Evolutionary conservation across 1,284 basidiomycete genomes (phyloP), one percentile per base, ranked within the genome.

Genomic region (Phylloboletellus chloephorus): DNA sequence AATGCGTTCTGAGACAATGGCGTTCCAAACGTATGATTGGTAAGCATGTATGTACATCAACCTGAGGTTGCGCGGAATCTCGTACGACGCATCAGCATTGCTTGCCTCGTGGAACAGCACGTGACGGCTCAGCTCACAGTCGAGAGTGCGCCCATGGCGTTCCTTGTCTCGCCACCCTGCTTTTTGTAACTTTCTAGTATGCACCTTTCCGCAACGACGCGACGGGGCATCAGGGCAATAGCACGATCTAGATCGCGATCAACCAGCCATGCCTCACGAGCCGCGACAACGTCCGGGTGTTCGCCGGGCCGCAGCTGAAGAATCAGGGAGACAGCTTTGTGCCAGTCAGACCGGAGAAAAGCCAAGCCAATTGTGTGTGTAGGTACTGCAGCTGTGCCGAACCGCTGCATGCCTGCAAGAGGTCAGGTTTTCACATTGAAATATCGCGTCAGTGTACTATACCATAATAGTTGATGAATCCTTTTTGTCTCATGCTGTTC

Each of bases 381-480:
- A 2, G 95, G 92, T 20, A 98, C 84, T 9, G 90, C 82, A 6
- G 95, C 92, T 1, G 95, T 98, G 22, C 96, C 96, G 64, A 99
- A 99, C 12, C 96, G 83, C 61, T 99, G 96, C 95, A 98, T 97
- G 28, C 93, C 88, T 91, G 39, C 17, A 30, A 42, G 39, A 9
- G 41, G 38, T 63, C 34, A 61, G 32, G 8, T 22, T 26, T n/a
- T 43, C 23, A 22, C 15, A 16, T 17, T 12, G 8, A 38, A 21
- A 34, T 10, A 41, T 26, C 13, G 25, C 31, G 12, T 41, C 16
- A 22, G 11, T 16, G 31, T 19, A 44, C 59, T 29, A 31, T 66
- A 87, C 91, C 95, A 60, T 96, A 99, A 60, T 97, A 99, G 63
- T 99, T 99, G 63, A 99, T 88, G 64, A 98, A 98, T 0, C 96